Evolutionary conservation across 2,329 filamentous ascomycete species (phyloP).

Genomic region (Cadophora luteo-olivacea): DNA sequence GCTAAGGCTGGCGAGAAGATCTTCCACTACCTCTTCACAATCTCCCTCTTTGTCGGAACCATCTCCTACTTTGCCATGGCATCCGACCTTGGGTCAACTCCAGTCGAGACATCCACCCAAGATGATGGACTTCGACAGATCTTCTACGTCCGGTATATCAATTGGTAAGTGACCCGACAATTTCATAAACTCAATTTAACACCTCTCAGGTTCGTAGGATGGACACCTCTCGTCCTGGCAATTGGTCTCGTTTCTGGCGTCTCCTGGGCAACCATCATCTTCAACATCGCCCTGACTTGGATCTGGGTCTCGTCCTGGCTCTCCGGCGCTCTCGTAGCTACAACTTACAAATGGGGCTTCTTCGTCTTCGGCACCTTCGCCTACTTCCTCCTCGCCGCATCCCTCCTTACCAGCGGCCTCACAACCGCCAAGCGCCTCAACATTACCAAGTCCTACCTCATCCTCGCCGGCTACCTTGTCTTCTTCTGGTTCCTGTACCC

Average conservation of each 20-base stretch:
- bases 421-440: constrained; percentile 61
- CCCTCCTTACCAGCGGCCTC: constrained; percentile 62
- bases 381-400: constrained; percentile 64
- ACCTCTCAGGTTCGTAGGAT: constrained; percentile 50
- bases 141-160: constrained; percentile 70
- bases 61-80: constrained; percentile 73
- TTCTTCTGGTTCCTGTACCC: constrained; percentile 69
- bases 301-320: constrained; percentile 71
- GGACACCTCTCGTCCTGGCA: constrained; percentile 60
- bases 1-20: constrained; percentile 55
- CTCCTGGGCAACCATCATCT: constrained; percentile 67
- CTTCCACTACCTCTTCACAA: constrained; percentile 69
- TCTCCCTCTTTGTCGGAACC: constrained; percentile 62
- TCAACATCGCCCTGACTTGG: constrained; percentile 64
- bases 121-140: constrained; percentile 60
- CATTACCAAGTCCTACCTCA: constrained; percentile 58
- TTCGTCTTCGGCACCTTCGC: constrained; percentile 61
- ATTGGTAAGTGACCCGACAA: constrained; percentile 50
- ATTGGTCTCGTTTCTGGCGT: constrained; percentile 68
- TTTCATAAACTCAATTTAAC: background rate
- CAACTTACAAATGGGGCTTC: constrained; percentile 73
- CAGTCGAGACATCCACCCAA: constrained; percentile 62
- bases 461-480: constrained; percentile 62
- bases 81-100: constrained; percentile 66
- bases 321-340: constrained; percentile 65